Percentiles rank a stretch among this genome's conserved stretches.
Conservation (phyloP, 2,329 filamentous ascomycete genomes). For the Fusarium domesticum region DNA sequence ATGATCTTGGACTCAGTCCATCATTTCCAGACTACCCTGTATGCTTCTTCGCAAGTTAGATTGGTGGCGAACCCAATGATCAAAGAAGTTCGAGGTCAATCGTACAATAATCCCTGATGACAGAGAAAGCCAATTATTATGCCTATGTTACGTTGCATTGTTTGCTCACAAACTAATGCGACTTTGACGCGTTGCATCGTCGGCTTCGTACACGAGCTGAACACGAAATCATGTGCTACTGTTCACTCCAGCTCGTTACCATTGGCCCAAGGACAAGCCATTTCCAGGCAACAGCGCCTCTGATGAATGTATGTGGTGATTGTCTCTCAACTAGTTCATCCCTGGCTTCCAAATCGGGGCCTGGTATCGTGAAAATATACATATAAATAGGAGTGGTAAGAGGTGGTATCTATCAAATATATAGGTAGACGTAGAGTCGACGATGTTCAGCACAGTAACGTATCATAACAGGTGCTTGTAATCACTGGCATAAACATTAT, state of each 20-base stretch:
- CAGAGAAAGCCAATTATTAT: too few relatives aligned
- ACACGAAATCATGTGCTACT: slow-evolving; percentile 27
- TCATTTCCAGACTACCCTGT: neutral
- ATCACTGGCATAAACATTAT: too few relatives aligned
- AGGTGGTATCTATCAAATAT: neutral
- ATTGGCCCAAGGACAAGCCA: slow-evolving; percentile 21
- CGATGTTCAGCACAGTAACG: neutral
- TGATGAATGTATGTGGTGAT: too few relatives aligned
- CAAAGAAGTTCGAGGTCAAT: too few relatives aligned
- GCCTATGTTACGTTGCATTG: too few relatives aligned
- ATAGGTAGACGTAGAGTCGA: neutral
- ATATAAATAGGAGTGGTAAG: slow-evolving; percentile 17
- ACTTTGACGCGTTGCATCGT: slow-evolving; percentile 13
- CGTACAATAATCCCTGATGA: slow-evolving; percentile 15
- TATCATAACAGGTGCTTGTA: too few relatives aligned
- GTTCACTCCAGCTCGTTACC: slow-evolving; percentile 1
- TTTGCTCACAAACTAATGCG: too few relatives aligned
- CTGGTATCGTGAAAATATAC: neutral
- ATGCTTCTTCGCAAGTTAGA: too few relatives aligned
- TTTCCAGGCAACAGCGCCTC: slow-evolving; percentile 24
- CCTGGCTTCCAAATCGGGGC: too few relatives aligned
- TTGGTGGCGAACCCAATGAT: too few relatives aligned
- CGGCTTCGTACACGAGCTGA: slow-evolving; percentile 13
- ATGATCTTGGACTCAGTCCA: too few relatives aligned
- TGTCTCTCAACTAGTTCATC: too few relatives aligned